These are phyloP conservation scores for Nepenthes gracilis DNA, from an alignment of 148 eudicot species.

Conservation along the genomic window DNA sequence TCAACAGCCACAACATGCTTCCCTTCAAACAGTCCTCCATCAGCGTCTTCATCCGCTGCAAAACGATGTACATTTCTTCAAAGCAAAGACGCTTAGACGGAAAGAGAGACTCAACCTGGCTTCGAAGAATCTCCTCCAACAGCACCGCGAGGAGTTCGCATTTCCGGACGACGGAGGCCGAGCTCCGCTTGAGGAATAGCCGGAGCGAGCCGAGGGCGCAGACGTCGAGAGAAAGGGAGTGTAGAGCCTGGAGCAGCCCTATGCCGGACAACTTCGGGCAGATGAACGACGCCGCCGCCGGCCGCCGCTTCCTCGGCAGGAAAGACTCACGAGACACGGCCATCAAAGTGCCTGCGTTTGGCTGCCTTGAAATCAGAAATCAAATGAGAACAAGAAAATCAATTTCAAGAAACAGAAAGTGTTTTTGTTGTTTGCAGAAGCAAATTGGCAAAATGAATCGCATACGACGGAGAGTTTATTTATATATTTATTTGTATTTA, in stretches of 20 bases:
- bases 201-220: slow-evolving; percentile 31
- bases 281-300: slow-evolving; percentile 38
- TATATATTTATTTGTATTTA: too few relatives aligned
- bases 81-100: slow-evolving; percentile 46
- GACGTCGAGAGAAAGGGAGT: slow-evolving; percentile 32
- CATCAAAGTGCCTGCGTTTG: slow-evolving; percentile 18
- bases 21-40: slow-evolving; percentile 55
- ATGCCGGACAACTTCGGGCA: slow-evolving; percentile 31
- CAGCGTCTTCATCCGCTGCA: slow-evolving; percentile 47
- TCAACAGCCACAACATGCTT: slow-evolving; percentile 70
- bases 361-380: too few relatives aligned
- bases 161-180: slow-evolving; percentile 39
- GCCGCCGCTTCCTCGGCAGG: slow-evolving; percentile 55
- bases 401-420: too few relatives aligned
- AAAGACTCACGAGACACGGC: slow-evolving; percentile 44
- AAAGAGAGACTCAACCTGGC: slow-evolving; percentile 7
- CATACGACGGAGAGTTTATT: too few relatives aligned
- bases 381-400: too few relatives aligned
- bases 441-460: too few relatives aligned
- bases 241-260: slow-evolving; percentile 32
- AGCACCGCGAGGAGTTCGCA: slow-evolving; percentile 31
- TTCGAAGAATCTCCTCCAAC: slow-evolving; percentile 45
- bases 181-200: slow-evolving; percentile 25
- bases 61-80: slow-evolving; percentile 62
- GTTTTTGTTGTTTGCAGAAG: too few relatives aligned